Conservation (phyloP, 2,329 filamentous ascomycete species). For the Tetracladium maxilliforme region DNA sequence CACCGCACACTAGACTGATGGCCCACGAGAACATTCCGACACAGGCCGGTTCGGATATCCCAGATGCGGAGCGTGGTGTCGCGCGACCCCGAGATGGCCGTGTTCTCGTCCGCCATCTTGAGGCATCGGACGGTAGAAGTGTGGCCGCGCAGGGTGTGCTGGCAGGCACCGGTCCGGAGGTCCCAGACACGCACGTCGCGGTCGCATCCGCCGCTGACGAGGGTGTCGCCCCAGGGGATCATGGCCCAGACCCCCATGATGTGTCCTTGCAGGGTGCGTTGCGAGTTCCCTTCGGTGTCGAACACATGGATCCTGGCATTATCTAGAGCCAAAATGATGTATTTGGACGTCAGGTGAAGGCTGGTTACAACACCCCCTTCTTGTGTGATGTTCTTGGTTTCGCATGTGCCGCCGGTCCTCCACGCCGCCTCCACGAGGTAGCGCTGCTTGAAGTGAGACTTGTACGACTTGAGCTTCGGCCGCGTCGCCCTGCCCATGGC, state of each 20-base stretch:
- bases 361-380: conserved; percentile 96
- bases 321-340: conserved; percentile 93
- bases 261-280: conserved; percentile 84
- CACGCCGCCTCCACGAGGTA: conserved; percentile 96
- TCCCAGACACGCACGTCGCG: conserved; percentile 96
- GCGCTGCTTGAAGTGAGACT: conserved; percentile 93
- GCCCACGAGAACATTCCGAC: conserved; percentile 81
- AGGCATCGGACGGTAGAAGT: conserved; percentile 93
- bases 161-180: conserved; percentile 66
- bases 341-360: conserved; percentile 82
- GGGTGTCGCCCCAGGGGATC: conserved; percentile 91
- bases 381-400: conserved; percentile 78
- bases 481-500: conserved; percentile 20
- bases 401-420: conserved; percentile 78
- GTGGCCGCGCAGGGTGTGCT: conserved; percentile 80
- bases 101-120: conserved; percentile 91
- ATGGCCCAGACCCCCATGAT: conserved; percentile 99
- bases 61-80: conserved; percentile 92
- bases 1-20: conserved; percentile 94
- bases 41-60: conserved; percentile 80
- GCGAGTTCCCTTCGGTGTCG: conserved; percentile 74
- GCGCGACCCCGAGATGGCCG: conserved; percentile 88
- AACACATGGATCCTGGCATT: conserved; percentile 99
- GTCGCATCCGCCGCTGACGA: conserved; percentile 94
- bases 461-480: conserved; percentile 67